Conservation (phyloP, 2,329 filamentous ascomycete species). For the Chalara sp. region DNA sequence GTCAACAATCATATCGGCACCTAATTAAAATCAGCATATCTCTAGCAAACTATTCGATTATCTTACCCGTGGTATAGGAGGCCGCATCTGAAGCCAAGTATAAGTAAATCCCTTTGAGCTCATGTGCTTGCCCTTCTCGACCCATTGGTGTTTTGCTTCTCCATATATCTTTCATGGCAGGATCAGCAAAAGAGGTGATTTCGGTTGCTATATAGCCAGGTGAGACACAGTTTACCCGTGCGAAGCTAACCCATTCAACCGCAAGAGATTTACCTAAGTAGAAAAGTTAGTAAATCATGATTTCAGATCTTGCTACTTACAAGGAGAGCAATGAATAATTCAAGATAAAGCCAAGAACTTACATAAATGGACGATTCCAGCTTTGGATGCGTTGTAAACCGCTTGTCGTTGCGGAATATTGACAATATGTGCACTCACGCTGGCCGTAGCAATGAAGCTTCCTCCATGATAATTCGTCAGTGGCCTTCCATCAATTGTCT, state of each 20-base stretch:
- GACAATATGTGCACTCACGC: constrained; percentile 71
- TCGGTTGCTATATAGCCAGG: constrained; percentile 74
- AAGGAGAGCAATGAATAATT: background rate
- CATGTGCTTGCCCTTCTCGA: constrained; percentile 63
- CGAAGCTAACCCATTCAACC: constrained; percentile 72
- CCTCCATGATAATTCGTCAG: constrained; percentile 55
- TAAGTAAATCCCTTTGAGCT: constrained; percentile 78
- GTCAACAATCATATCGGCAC: background rate
- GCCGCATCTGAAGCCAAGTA: constrained; percentile 77
- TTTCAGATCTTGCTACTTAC: background rate
- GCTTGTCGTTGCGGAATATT: constrained; percentile 72
- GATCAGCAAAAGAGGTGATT: constrained; percentile 57
- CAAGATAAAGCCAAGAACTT: constrained; percentile 20
- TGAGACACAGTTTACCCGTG: constrained; percentile 64
- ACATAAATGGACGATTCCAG: constrained; percentile 54
- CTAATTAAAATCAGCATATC: background rate
- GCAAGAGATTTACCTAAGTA: constrained; percentile 57
- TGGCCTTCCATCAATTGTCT: constrained; percentile 53
- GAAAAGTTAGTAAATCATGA: background rate
- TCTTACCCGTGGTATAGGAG: constrained; percentile 67
- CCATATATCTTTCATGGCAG: constrained; percentile 66
- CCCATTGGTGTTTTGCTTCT: constrained; percentile 61
- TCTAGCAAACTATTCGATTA: background rate
- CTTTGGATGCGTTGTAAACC: constrained; percentile 68
- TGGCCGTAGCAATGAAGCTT: constrained; percentile 72